Evolutionary conservation across 1,284 basidiomycete species (phyloP).

Genomic region (Fistulina hepatica): DNA sequence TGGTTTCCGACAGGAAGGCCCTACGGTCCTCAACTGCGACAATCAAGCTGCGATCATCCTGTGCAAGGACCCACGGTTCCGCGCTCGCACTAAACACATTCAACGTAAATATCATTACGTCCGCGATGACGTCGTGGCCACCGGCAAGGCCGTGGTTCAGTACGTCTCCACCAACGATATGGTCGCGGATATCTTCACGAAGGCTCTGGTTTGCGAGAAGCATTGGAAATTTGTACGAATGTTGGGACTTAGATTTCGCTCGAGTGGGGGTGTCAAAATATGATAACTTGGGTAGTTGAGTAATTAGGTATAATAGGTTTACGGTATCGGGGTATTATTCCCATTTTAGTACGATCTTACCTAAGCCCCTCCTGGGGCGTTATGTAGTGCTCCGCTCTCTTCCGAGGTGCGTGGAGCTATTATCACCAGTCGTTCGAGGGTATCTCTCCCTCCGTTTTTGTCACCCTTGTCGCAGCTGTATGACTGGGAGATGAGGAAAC

Average conservation of each 20-base stretch:
- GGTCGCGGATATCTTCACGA: slow-evolving; percentile 21
- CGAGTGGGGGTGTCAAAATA: slow-evolving; percentile 18
- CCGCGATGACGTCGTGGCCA: slow-evolving; percentile 18
- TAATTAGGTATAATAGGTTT: too few relatives aligned
- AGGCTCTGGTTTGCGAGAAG: slow-evolving; percentile 13
- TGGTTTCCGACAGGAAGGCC: slow-evolving; percentile 17
- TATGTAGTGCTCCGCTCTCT: too few relatives aligned
- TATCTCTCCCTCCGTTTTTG: too few relatives aligned
- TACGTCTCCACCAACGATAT: slow-evolving; percentile 18
- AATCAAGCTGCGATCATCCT: slow-evolving; percentile 17
- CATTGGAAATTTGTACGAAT: slow-evolving; percentile 18
- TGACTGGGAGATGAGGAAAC: too few relatives aligned
- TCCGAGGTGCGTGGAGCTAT: too few relatives aligned
- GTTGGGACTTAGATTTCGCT: slow-evolving; percentile 14
- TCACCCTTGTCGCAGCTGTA: too few relatives aligned
- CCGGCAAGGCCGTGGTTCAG: slow-evolving; percentile 11
- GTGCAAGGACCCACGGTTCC: slow-evolving; percentile 13
- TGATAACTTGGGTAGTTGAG: too few relatives aligned
- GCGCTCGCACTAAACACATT: slow-evolving; percentile 18
- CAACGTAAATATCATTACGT: slow-evolving; percentile 21
- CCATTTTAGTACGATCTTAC: too few relatives aligned
- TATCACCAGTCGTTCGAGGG: too few relatives aligned
- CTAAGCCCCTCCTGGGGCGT: too few relatives aligned
- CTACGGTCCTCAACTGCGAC: slow-evolving; percentile 16
- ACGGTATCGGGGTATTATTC: too few relatives aligned